Conservation (phyloP, 2,329 filamentous ascomycete species). For the Aureobasidium sp. region DNA sequence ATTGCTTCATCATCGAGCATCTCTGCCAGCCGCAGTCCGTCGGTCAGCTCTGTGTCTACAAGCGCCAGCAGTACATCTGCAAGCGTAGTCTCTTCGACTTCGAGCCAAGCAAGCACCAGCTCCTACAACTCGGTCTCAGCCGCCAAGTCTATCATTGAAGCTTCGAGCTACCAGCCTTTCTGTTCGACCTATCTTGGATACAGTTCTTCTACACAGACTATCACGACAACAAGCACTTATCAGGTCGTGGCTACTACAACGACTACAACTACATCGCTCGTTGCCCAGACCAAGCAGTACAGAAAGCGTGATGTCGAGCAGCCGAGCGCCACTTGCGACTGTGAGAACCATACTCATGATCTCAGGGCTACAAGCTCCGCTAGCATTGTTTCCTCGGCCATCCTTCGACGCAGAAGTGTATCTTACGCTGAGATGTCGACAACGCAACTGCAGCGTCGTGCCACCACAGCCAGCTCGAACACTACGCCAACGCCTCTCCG, state of each 20-base stretch:
- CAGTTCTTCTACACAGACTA: constrained; percentile 11
- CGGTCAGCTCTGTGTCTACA: background rate
- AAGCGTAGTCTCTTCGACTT: background rate
- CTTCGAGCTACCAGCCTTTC: constrained; percentile 17
- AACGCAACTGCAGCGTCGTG: constrained; percentile 11
- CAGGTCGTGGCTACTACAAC: constrained; percentile 7
- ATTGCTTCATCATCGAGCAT: background rate
- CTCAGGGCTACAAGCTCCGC: background rate
- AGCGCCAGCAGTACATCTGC: background rate
- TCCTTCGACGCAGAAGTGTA: constrained; percentile 12
- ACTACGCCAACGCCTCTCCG: constrained; percentile 10
- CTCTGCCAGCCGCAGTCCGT: background rate
- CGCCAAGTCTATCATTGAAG: constrained; percentile 6
- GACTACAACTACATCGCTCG: background rate
- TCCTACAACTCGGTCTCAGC: constrained; percentile 8
- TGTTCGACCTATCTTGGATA: constrained; percentile 17
- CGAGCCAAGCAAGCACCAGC: background rate
- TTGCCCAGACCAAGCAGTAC: constrained; percentile 11
- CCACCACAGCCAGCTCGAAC: background rate
- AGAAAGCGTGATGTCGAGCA: constrained; percentile 12
- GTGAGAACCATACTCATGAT: background rate
- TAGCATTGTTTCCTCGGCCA: background rate
- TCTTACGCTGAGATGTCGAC: background rate
- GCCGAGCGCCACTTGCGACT: constrained; percentile 8
- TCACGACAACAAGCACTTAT: constrained; percentile 10